These are phyloP conservation scores for Sisymbrium irio DNA, from an alignment of 345 rosid genomes.

Conservation along the genomic window DNA sequence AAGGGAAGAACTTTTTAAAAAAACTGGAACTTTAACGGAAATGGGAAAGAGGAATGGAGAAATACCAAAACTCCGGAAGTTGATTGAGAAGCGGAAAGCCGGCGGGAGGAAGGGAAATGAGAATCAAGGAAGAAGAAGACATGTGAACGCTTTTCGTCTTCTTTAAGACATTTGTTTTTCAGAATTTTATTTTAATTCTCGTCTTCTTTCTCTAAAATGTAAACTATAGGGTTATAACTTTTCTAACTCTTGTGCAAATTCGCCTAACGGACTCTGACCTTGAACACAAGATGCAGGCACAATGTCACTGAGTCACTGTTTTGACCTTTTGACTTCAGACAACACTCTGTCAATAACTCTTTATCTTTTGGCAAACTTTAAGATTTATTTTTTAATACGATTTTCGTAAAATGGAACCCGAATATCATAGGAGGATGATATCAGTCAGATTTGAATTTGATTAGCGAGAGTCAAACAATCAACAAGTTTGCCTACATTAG, in stretches of 20 bases:
- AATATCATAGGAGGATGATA: background rate
- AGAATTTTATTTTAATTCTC: background rate
- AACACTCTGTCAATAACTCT: background rate
- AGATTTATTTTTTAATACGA: background rate
- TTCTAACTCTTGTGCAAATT: background rate
- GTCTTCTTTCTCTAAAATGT: background rate
- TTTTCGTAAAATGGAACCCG: background rate
- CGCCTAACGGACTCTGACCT: constrained; percentile 12
- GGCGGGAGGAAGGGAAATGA: constrained; percentile 19
- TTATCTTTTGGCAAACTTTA: background rate
- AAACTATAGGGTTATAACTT: background rate
- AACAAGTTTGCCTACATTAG: background rate
- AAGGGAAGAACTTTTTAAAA: background rate
- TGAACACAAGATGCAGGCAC: background rate
- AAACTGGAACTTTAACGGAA: constrained; percentile 52
- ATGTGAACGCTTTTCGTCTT: constrained; percentile 39
- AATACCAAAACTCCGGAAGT: constrained; percentile 9
- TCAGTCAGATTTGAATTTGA: background rate
- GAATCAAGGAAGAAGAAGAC: constrained; percentile 21
- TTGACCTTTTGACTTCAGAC: constrained; percentile 6
- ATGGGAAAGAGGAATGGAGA: constrained; percentile 32
- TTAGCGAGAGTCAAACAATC: background rate
- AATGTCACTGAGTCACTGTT: background rate
- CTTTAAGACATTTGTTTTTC: constrained; percentile 22
- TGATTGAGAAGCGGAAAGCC: constrained; percentile 23